Conservation (phyloP, 2,329 filamentous ascomycete species). For the Clonostachys solani region DNA sequence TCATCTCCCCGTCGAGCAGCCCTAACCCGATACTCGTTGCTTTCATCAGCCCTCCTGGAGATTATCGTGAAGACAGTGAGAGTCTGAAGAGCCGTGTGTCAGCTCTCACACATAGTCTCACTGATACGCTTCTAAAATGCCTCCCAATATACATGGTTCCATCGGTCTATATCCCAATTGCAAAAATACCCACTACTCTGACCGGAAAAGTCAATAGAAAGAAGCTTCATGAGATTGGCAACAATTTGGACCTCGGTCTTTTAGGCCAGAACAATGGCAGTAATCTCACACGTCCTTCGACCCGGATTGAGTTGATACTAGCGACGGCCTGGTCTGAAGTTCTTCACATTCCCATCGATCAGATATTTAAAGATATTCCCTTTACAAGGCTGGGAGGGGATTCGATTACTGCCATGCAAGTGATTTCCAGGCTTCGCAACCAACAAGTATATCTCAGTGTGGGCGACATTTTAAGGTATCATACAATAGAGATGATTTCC, state of each 20-base stretch:
- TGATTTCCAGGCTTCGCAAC: slow-evolving; percentile 31
- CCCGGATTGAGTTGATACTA: background rate
- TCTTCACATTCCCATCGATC: background rate
- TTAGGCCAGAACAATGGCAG: no score
- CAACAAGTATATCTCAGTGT: slow-evolving; percentile 20
- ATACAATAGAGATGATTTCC: slow-evolving; percentile 7
- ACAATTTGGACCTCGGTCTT: slow-evolving; percentile 23
- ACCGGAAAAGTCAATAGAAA: slow-evolving; percentile 71
- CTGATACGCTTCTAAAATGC: slow-evolving; percentile 8
- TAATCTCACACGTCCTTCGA: background rate
- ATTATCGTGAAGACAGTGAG: background rate
- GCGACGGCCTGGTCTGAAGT: slow-evolving; percentile 13
- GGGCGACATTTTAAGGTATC: slow-evolving; percentile 19
- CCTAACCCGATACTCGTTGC: slow-evolving; percentile 42
- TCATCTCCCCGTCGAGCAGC: background rate
- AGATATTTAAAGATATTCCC: slow-evolving; percentile 14
- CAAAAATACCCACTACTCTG: slow-evolving; percentile 62
- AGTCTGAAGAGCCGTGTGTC: slow-evolving; percentile 38
- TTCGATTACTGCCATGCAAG: slow-evolving; percentile 36
- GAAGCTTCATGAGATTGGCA: slow-evolving; percentile 43
- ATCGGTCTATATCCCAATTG: slow-evolving; percentile 65
- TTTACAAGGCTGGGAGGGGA: slow-evolving; percentile 37
- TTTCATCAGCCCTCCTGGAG: slow-evolving; percentile 57
- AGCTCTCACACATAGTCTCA: slow-evolving; percentile 33
- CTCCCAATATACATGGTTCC: slow-evolving; percentile 80